Conservation (phyloP, 129 eudicot species). For the Solidago caesia region DNA sequence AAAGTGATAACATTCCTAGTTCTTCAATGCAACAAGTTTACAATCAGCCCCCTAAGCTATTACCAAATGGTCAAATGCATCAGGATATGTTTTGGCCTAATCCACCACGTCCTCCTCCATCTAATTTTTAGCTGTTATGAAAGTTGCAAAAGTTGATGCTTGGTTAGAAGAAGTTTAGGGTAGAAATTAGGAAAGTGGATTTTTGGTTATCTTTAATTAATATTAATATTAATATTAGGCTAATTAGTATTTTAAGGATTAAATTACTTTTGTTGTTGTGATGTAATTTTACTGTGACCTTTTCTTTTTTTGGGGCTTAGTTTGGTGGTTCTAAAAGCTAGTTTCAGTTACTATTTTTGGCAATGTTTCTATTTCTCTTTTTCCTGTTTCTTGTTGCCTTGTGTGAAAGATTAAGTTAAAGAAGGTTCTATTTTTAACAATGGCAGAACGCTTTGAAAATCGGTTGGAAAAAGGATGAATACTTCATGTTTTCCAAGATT, state of each 20-base stretch:
- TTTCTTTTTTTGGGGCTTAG: constrained; percentile 27
- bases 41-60: constrained; percentile 55
- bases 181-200: constrained; percentile 29
- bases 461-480: neutral
- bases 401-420: neutral
- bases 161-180: constrained; percentile 20
- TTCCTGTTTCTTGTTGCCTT: neutral
- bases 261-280: constrained; percentile 16
- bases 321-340: constrained; percentile 24
- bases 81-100: constrained; percentile 74
- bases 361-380: neutral
- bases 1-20: constrained; percentile 35
- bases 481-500: neutral
- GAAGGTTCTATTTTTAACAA: constrained; percentile 14
- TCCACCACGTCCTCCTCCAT: constrained; percentile 61
- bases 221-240: neutral
- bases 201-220: constrained; percentile 10
- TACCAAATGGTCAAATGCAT: constrained; percentile 72
- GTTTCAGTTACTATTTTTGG: constrained; percentile 4
- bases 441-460: neutral
- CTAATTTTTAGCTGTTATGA: constrained; percentile 38
- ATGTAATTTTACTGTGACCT: constrained; percentile 23
- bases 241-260: constrained; percentile 7
- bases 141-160: neutral
- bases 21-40: constrained; percentile 49